Conservation (phyloP, 805 yeast species). For the Ascoidea rubescens region DNA sequence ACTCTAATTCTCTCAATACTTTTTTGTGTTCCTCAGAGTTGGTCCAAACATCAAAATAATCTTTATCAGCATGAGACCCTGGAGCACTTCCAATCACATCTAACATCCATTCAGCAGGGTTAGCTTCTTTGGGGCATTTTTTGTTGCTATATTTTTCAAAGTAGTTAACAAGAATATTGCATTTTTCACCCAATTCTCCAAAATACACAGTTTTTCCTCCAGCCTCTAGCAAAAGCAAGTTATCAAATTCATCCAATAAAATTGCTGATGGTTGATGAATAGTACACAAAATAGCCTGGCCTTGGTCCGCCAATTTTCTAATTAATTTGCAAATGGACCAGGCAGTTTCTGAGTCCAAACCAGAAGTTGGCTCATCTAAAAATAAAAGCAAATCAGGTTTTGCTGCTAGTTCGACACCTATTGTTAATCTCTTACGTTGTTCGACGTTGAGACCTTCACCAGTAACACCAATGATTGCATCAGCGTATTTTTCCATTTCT, state of each 20-base stretch:
- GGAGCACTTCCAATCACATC: slow-evolving; percentile 76
- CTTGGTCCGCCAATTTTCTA: slow-evolving; percentile 54
- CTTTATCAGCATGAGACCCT: slow-evolving; percentile 40
- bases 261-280: slow-evolving; percentile 72
- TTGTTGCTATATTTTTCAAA: slow-evolving; percentile 66
- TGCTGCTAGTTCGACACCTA: slow-evolving; percentile 62
- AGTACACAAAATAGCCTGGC: slow-evolving; percentile 65
- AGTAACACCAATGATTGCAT: slow-evolving; percentile 67
- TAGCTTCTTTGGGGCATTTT: slow-evolving; percentile 43
- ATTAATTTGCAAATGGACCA: slow-evolving; percentile 60
- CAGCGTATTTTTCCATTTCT: slow-evolving; percentile 59
- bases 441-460: slow-evolving; percentile 64
- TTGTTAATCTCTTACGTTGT: slow-evolving; percentile 53
- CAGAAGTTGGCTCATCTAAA: slow-evolving; percentile 66
- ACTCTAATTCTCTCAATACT: slow-evolving; percentile 43
- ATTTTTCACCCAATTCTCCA: slow-evolving; percentile 65
- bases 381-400: slow-evolving; percentile 49
- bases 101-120: slow-evolving; percentile 68
- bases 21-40: slow-evolving; percentile 47
- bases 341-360: slow-evolving; percentile 51
- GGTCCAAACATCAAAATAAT: slow-evolving; percentile 59
- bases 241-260: slow-evolving; percentile 52
- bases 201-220: slow-evolving; percentile 77
- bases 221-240: slow-evolving; percentile 48
- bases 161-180: slow-evolving; percentile 41